Conservation (phyloP, 768 basidiomycete species). For the Mycena floridula region DNA sequence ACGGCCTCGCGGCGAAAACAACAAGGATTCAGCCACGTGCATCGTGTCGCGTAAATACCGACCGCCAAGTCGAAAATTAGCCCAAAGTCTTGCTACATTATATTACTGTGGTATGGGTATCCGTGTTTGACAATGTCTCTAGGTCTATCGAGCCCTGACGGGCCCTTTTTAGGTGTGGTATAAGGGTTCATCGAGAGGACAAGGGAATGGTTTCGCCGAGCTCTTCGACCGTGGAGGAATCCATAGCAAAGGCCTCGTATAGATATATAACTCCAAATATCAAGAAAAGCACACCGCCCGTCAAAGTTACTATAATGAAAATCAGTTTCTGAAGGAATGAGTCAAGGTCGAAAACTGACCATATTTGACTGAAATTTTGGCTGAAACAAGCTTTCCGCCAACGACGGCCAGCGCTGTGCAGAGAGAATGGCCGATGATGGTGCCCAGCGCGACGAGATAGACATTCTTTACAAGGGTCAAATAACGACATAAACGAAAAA, state of each 20-base stretch:
- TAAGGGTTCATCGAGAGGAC: no score
- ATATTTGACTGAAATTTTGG: slow-evolving; percentile 92
- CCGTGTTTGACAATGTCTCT: no score
- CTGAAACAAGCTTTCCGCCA: slow-evolving; percentile 89
- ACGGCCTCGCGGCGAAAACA: no score
- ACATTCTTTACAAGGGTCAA: slow-evolving; percentile 58
- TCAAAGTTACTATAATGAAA: slow-evolving; percentile 61
- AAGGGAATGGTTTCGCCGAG: no score
- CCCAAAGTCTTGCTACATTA: no score
- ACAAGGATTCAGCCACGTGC: no score
- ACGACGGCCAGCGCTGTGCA: slow-evolving; percentile 90
- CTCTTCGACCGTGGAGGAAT: no score
- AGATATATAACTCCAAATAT: slow-evolving; percentile 79
- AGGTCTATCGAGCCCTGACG: no score
- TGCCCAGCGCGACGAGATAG: slow-evolving; percentile 85
- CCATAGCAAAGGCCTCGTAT: slow-evolving; percentile 47
- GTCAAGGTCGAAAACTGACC: slow-evolving; percentile 44
- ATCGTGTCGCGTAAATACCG: no score
- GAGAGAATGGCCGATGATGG: slow-evolving; percentile 78
- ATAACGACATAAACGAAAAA: background rate
- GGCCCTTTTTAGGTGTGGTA: no score
- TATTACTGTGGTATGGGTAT: no score
- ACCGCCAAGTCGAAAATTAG: no score
- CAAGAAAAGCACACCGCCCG: slow-evolving; percentile 78
- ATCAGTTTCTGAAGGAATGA: slow-evolving; percentile 4